These are phyloP conservation scores for Candida awuae DNA, from an alignment of 805 yeast genomes.

Conservation along the genomic window DNA sequence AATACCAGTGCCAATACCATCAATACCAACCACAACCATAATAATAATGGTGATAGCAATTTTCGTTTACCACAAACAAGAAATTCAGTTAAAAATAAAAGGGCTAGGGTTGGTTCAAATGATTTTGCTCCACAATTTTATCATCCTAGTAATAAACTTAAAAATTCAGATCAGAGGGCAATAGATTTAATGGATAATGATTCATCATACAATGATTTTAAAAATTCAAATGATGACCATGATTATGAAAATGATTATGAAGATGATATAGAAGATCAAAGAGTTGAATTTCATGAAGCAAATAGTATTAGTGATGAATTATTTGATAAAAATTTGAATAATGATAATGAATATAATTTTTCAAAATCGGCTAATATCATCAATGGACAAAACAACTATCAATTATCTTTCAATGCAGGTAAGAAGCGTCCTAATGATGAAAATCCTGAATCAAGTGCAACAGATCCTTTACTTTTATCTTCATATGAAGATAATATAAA, in stretches of 20 bases:
- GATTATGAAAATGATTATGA: constrained; percentile 1
- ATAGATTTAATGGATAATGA: constrained; percentile 4
- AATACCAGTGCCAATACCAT: neutral
- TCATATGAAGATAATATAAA: constrained; percentile 8
- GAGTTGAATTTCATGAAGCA: no score
- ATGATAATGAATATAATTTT: no score
- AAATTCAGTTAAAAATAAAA: constrained; percentile 1
- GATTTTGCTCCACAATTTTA: constrained; percentile 5
- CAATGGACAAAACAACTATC: no score
- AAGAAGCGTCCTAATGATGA: constrained; percentile 8
- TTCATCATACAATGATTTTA: neutral
- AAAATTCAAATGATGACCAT: neutral
- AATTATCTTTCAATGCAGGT: neutral
- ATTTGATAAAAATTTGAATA: no score
- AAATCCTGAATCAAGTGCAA: constrained; percentile 5
- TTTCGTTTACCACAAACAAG: no score
- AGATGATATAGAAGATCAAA: neutral
- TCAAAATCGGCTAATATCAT: no score
- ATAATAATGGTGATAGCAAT: no score
- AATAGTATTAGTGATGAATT: no score
- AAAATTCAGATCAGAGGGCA: constrained; percentile 2
- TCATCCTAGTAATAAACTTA: constrained; percentile 2
- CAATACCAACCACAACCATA: neutral
- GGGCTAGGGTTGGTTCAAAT: neutral
- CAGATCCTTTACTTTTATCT: constrained; percentile 6